phyloP scores from a whole-genome alignment of 2,329 filamentous ascomycete genomes.

The Venturia oleaginea region DNA sequence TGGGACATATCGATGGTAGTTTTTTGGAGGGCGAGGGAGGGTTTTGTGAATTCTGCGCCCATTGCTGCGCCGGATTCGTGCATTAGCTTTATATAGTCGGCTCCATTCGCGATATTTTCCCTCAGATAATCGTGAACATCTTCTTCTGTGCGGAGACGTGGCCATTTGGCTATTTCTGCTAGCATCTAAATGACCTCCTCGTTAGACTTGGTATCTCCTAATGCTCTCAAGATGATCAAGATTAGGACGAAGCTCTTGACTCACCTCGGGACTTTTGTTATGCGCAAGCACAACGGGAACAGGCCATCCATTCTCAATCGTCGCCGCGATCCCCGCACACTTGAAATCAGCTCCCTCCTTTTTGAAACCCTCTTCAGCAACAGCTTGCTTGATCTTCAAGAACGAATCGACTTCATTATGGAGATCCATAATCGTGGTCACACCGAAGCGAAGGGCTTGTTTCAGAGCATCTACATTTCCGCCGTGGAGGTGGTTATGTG shows the following conservation, averaged over 20 bases:
- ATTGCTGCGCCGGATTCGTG: slow-evolving; percentile 39
- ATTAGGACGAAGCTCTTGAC: not conserved
- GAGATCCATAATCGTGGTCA: slow-evolving; percentile 45
- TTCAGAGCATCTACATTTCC: slow-evolving; percentile 31
- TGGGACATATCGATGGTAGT: slow-evolving; percentile 35
- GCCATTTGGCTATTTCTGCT: slow-evolving; percentile 38
- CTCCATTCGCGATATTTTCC: slow-evolving; percentile 31
- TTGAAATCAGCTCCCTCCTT: slow-evolving; percentile 36
- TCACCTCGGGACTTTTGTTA: slow-evolving; percentile 25
- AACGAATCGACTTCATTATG: slow-evolving; percentile 29
- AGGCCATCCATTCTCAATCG: slow-evolving; percentile 45
- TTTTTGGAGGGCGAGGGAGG: slow-evolving; percentile 36
- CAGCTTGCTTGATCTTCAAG: slow-evolving; percentile 21
- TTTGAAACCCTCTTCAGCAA: slow-evolving; percentile 25
- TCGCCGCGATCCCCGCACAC: slow-evolving; percentile 39
- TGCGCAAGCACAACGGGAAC: slow-evolving; percentile 33
- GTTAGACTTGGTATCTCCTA: too few species aligned
- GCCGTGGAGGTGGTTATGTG: slow-evolving; percentile 39
- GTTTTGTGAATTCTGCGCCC: slow-evolving; percentile 29
- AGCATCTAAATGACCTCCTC: slow-evolving; percentile 21
- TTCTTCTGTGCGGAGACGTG: slow-evolving; percentile 33
- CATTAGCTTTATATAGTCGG: slow-evolving; percentile 45
- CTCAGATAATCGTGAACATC: slow-evolving; percentile 36
- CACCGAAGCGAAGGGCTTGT: slow-evolving; percentile 40
- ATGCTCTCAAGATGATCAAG: slow-evolving; percentile 12